These are phyloP conservation scores for Xeromyces bisporus DNA, from an alignment of 495 filamentous ascomycete genomes.

Conservation along the genomic window DNA sequence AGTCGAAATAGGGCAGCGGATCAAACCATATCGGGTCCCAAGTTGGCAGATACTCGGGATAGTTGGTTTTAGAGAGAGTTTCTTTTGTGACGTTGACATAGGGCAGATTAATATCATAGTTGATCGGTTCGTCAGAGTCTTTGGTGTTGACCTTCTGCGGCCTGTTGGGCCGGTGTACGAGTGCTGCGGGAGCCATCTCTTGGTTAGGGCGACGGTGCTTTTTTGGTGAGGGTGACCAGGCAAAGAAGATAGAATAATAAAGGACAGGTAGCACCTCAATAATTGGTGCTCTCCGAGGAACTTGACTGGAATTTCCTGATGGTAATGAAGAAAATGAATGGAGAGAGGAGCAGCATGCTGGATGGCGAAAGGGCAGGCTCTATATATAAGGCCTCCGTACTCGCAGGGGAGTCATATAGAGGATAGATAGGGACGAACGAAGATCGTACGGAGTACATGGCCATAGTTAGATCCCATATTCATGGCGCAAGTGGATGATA, in stretches of 20 bases:
- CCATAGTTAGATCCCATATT: not conserved
- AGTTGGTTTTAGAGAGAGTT: slow-evolving; percentile 28
- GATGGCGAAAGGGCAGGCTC: too few species aligned
- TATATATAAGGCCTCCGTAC: too few species aligned
- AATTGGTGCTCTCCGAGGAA: too few species aligned
- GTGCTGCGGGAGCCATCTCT: slow-evolving; percentile 25
- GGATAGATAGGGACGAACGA: too few species aligned
- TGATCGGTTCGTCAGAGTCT: slow-evolving; percentile 27
- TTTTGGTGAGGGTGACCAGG: too few species aligned
- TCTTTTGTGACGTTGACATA: slow-evolving; percentile 29
- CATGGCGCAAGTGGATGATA: not conserved
- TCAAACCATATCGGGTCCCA: slow-evolving; percentile 47
- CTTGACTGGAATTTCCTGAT: too few species aligned
- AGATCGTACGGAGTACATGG: too few species aligned
- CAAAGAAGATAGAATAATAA: slow-evolving; percentile 5
- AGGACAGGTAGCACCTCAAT: too few species aligned
- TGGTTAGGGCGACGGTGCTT: too few species aligned
- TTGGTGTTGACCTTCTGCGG: slow-evolving; percentile 14
- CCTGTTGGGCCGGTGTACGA: slow-evolving; percentile 16
- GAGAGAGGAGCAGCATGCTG: too few species aligned
- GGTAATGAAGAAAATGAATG: too few species aligned
- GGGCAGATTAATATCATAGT: slow-evolving; percentile 41
- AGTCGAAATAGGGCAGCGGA: slow-evolving; percentile 40
- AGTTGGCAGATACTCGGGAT: slow-evolving; percentile 44
- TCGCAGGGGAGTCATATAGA: too few species aligned